phyloP scores from a whole-genome alignment of 257 asterid species.

The Solanum tarijense region DNA sequence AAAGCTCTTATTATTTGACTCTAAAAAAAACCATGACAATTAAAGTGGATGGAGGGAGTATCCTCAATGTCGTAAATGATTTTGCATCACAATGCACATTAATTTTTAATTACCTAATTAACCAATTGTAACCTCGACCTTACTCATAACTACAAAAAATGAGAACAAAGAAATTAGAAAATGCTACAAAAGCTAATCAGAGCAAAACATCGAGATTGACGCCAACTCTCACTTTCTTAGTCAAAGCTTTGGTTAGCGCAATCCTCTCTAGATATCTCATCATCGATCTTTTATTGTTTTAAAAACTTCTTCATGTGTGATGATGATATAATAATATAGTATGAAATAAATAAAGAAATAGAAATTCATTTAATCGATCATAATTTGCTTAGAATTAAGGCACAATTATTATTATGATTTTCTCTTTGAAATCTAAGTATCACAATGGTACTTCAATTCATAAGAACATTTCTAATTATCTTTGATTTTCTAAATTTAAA shows the following conservation, averaged over 20 bases:
- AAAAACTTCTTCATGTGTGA: neutral
- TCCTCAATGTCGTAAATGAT: neutral
- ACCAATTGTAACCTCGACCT: neutral
- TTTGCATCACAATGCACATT: neutral
- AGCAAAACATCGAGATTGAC: neutral
- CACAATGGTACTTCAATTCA: neutral
- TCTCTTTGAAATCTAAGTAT: neutral
- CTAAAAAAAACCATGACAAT: no score
- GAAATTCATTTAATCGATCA: neutral
- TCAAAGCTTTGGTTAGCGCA: neutral
- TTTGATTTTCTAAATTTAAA: neutral
- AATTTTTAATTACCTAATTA: neutral
- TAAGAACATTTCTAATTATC: neutral
- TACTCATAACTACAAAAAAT: neutral
- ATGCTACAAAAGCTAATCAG: neutral
- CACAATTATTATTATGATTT: no score
- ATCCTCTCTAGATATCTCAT: neutral
- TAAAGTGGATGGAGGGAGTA: no score
- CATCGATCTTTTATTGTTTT: neutral
- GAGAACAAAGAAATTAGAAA: neutral
- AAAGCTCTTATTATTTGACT: accelerated
- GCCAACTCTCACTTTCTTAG: neutral
- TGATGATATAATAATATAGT: neutral
- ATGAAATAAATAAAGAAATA: no score
- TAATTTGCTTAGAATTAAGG: neutral